Evolutionary conservation across 805 yeast genomes (phyloP).

Genomic region (Peterozyma toletana): DNA sequence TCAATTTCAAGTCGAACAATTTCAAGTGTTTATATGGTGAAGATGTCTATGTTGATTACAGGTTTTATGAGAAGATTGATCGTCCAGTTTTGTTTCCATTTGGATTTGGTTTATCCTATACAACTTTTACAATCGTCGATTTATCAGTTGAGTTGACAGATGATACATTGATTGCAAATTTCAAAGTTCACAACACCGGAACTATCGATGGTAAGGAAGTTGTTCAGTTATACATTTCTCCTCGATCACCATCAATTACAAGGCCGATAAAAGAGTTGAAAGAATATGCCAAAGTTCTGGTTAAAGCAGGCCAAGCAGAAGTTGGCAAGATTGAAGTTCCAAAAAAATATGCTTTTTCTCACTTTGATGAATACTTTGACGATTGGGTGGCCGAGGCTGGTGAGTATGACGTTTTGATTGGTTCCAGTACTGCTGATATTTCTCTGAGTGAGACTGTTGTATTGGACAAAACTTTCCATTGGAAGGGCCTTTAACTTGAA

Average conservation of each 20-base stretch:
- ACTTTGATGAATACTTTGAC: slow-evolving; percentile 39
- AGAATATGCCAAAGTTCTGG: slow-evolving; percentile 42
- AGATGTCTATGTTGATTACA: slow-evolving; percentile 59
- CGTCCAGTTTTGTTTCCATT: slow-evolving; percentile 46
- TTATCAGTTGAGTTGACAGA: slow-evolving; percentile 23
- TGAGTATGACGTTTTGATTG: slow-evolving; percentile 41
- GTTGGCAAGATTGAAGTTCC: slow-evolving; percentile 29
- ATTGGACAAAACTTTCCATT: slow-evolving; percentile 7
- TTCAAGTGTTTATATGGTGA: slow-evolving; percentile 56
- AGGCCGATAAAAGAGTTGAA: slow-evolving; percentile 57
- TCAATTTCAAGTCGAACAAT: slow-evolving; percentile 40
- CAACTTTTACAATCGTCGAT: slow-evolving; percentile 35
- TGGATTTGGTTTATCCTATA: slow-evolving; percentile 57
- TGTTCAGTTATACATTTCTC: slow-evolving; percentile 44
- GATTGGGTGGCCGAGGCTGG: slow-evolving; percentile 49
- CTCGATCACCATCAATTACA: slow-evolving; percentile 24
- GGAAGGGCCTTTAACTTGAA: slow-evolving; percentile 10
- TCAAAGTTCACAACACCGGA: slow-evolving; percentile 43
- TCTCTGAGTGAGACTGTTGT: slow-evolving; percentile 5
- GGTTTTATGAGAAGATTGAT: slow-evolving; percentile 46
- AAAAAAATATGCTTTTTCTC: slow-evolving; percentile 45
- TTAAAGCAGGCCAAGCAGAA: slow-evolving; percentile 36
- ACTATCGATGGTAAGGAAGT: slow-evolving; percentile 41
- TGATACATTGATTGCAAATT: slow-evolving; percentile 18
- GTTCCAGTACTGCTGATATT: slow-evolving; percentile 21